Conservation (phyloP, 1,139 yeast genomes). For the Geotrichum australiense region DNA sequence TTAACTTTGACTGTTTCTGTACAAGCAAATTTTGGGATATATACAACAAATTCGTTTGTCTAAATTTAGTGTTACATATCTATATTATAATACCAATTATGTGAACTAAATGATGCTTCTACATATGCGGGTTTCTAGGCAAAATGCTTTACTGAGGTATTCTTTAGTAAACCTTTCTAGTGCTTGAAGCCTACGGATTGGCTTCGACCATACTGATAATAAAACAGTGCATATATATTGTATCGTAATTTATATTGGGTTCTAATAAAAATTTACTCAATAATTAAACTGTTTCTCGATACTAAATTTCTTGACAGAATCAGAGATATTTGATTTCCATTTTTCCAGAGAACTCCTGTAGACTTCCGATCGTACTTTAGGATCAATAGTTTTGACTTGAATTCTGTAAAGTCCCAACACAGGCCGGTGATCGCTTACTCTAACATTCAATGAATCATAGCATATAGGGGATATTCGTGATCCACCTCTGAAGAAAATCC, state of each 20-base stretch:
- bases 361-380: constrained; percentile 44
- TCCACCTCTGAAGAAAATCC: constrained; percentile 62
- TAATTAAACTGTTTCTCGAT: not conserved
- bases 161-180: too few species aligned
- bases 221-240: too few species aligned
- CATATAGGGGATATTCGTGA: constrained; percentile 24
- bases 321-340: constrained; percentile 26
- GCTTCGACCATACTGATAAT: too few species aligned
- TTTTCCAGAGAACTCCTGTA: constrained; percentile 36
- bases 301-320: too few species aligned
- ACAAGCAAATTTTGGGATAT: too few species aligned
- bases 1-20: too few species aligned
- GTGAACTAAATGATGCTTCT: not conserved
- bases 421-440: constrained; percentile 84
- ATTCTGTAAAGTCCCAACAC: constrained; percentile 70
- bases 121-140: too few species aligned
- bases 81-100: not conserved
- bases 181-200: too few species aligned
- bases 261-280: not conserved
- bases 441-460: constrained; percentile 36
- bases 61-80: too few species aligned
- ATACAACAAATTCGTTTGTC: too few species aligned
- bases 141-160: too few species aligned
- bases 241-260: too few species aligned
- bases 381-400: constrained; percentile 60